Evolutionary conservation across 352 stramenopile species (phyloP).

Genomic region (Pythium dissimile): DNA sequence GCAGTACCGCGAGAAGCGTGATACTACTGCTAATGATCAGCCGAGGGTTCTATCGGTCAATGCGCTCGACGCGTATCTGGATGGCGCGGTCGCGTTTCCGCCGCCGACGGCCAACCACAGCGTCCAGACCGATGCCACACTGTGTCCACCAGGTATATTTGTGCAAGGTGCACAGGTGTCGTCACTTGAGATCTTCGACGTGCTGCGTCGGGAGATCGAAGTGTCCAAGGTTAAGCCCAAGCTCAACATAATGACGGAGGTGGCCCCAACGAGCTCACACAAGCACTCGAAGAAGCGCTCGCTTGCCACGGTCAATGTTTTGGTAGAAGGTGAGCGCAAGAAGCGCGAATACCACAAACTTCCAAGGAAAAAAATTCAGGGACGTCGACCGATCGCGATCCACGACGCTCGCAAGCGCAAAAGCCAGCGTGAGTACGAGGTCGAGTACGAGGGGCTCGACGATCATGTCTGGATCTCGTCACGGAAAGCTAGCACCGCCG

Average conservation of each 20-base stretch:
- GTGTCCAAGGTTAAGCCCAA: neutral
- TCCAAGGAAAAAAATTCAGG: neutral
- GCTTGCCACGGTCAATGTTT: neutral
- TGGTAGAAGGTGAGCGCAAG: neutral
- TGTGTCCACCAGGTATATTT: neutral
- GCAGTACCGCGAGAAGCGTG: neutral
- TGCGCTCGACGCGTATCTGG: slow-evolving; percentile 12
- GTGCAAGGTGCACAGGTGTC: neutral
- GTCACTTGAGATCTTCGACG: slow-evolving; percentile 7
- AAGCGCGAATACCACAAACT: neutral
- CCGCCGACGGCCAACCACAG: neutral
- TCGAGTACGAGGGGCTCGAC: slow-evolving; percentile 3
- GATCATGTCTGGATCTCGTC: neutral
- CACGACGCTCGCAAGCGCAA: neutral
- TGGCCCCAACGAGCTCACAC: neutral
- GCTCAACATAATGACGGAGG: slow-evolving; percentile 9
- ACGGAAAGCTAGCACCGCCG: neutral
- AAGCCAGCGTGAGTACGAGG: slow-evolving; percentile 10
- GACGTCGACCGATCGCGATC: neutral
- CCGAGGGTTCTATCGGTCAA: neutral
- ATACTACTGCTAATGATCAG: neutral
- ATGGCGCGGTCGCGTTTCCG: neutral
- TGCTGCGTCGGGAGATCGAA: slow-evolving; percentile 1
- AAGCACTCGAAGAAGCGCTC: neutral
- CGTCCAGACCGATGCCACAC: slow-evolving; percentile 1